Conservation (phyloP, 1,284 basidiomycete genomes). For the Vanrija humicola region DNA sequence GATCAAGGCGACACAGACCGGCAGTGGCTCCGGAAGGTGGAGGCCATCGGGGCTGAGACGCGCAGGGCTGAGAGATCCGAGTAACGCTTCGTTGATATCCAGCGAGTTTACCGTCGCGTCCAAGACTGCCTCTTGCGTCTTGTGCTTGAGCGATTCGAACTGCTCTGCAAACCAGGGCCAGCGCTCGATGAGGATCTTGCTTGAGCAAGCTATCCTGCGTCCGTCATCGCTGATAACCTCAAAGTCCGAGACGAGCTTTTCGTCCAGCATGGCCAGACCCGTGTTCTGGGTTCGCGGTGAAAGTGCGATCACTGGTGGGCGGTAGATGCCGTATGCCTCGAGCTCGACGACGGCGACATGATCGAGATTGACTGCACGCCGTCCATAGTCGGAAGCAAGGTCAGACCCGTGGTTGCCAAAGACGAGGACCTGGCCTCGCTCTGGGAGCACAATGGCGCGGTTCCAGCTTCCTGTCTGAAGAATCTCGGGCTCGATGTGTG, state of each 20-base stretch:
- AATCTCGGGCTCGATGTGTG: slow-evolving; percentile 74
- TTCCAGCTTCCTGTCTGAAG: slow-evolving; percentile 81
- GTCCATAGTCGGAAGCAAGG: slow-evolving; percentile 85
- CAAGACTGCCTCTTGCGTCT: slow-evolving; percentile 19
- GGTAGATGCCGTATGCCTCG: slow-evolving; percentile 90
- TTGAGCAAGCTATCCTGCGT: slow-evolving; percentile 72
- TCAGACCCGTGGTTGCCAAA: slow-evolving; percentile 84
- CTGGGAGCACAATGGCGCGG: slow-evolving; percentile 74
- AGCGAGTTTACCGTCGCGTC: slow-evolving; percentile 21
- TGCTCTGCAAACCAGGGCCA: slow-evolving; percentile 93
- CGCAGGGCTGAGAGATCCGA: slow-evolving; percentile 35
- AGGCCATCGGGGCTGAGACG: slow-evolving; percentile 61
- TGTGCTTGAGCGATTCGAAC: slow-evolving; percentile 44
- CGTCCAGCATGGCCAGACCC: slow-evolving; percentile 72
- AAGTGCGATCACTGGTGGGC: slow-evolving; percentile 68
- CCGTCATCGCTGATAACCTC: slow-evolving; percentile 89
- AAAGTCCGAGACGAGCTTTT: slow-evolving; percentile 73
- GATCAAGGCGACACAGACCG: slow-evolving; percentile 79
- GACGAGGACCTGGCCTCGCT: slow-evolving; percentile 73
- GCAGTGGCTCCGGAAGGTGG: slow-evolving; percentile 79
- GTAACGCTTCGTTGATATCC: slow-evolving; percentile 39
- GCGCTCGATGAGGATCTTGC: slow-evolving; percentile 72
- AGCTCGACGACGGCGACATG: slow-evolving; percentile 85
- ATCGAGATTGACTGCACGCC: slow-evolving; percentile 82
- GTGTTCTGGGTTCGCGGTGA: slow-evolving; percentile 61